Evolutionary conservation across 2,329 filamentous ascomycete genomes (phyloP).

Genomic region (Lecanicillium sp.): DNA sequence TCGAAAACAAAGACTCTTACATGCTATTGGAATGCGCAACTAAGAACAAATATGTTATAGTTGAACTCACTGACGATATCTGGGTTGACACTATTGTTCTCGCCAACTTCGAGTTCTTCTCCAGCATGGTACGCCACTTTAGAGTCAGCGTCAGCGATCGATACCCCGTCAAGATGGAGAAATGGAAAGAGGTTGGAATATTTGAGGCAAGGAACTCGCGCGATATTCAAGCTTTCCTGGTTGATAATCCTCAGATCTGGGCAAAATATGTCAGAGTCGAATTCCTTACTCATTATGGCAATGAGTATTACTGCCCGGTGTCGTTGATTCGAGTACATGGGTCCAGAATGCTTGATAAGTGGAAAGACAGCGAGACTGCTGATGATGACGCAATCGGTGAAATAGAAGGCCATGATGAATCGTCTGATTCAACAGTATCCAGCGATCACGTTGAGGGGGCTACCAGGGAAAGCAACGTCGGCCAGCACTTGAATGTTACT

Average conservation of each 20-base stretch:
- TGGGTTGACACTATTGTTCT: conserved; percentile 94
- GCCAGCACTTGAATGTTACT: neutral
- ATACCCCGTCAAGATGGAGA: conserved; percentile 85
- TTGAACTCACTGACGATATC: conserved; percentile 82
- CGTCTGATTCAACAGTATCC: neutral
- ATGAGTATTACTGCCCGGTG: conserved; percentile 92
- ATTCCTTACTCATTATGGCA: conserved; percentile 88
- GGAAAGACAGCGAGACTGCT: conserved; percentile 69
- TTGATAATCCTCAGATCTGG: conserved; percentile 95
- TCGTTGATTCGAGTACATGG: conserved; percentile 89
- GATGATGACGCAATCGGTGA: conserved; percentile 51
- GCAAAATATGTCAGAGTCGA: conserved; percentile 89
- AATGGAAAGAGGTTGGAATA: conserved; percentile 82
- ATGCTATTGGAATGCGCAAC: conserved; percentile 89
- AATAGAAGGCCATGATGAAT: conserved; percentile 15
- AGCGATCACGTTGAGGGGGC: conserved; percentile 8
- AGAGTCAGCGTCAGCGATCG: conserved; percentile 87
- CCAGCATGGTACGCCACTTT: conserved; percentile 89
- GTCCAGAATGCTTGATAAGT: conserved; percentile 91
- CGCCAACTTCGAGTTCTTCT: conserved; percentile 98
- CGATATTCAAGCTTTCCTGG: conserved; percentile 86
- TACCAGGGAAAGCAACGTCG: no score
- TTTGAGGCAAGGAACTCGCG: conserved; percentile 90
- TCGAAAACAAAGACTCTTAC: conserved; percentile 98
- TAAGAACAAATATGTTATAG: conserved; percentile 85